Percentiles rank a stretch among this genome's conserved stretches.
These are phyloP conservation scores for Ophiostoma sp. DNA, from an alignment of 2,329 filamentous ascomycete species.

Conservation along the genomic window DNA sequence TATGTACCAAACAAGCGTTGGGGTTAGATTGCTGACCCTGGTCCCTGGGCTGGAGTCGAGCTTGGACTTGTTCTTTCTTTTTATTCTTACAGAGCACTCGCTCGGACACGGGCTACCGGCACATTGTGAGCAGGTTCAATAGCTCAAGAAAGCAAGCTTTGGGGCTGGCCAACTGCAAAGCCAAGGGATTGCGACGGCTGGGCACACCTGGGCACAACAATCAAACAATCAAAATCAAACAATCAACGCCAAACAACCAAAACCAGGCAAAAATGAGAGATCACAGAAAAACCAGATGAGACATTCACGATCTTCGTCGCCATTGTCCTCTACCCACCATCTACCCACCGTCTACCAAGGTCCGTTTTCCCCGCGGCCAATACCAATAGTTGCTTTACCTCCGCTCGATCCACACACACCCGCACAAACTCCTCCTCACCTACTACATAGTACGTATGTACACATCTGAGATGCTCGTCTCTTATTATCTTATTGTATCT, in stretches of 20 bases:
- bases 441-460: too few relatives aligned
- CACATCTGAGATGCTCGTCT: not conserved
- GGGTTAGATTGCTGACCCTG: not conserved
- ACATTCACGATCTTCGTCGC: not conserved
- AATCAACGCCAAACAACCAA: not conserved
- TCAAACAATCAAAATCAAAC: not conserved
- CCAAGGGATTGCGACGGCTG: not conserved
- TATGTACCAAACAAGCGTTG: not conserved
- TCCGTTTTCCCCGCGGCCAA: slow-evolving; percentile 6
- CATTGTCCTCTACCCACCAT: not conserved
- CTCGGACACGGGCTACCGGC: not conserved
- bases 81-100: not conserved
- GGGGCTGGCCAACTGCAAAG: not conserved
- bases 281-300: not conserved
- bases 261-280: not conserved
- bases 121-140: not conserved
- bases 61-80: too few relatives aligned
- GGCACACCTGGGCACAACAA: not conserved
- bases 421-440: not conserved
- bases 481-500: slow-evolving; percentile 2
- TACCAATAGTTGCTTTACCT: slow-evolving; percentile 7
- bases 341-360: not conserved
- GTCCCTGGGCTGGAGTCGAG: not conserved
- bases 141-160: not conserved
- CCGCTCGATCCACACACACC: slow-evolving; percentile 2